Conservation (phyloP, 345 rosid genomes). For the Cochlearia excelsa region DNA sequence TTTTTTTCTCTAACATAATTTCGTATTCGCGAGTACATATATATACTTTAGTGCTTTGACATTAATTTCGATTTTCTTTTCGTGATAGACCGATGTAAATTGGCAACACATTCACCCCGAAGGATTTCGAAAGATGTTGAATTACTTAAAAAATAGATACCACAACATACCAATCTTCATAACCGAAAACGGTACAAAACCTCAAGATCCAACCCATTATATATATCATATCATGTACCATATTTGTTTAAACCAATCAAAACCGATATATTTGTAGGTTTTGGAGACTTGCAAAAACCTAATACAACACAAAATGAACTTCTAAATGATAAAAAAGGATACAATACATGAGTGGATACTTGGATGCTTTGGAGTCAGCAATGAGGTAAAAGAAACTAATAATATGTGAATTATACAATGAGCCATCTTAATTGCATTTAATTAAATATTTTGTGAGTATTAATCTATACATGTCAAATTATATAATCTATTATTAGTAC, state of each 20-base stretch:
- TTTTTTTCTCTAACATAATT: no score
- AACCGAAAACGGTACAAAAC: slow-evolving; percentile 58
- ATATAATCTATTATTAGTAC: no score
- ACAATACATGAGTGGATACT: slow-evolving; percentile 9
- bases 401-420: no score
- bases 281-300: slow-evolving; percentile 38
- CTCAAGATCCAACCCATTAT: slow-evolving; percentile 8
- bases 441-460: no score
- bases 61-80: background rate
- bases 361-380: slow-evolving; percentile 45
- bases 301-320: slow-evolving; percentile 24
- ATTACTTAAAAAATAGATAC: slow-evolving; percentile 48
- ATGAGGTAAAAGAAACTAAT: slow-evolving; percentile 40
- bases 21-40: no score
- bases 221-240: background rate
- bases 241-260: background rate
- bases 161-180: slow-evolving; percentile 56
- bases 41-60: background rate
- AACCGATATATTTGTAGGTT: slow-evolving; percentile 35
- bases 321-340: slow-evolving; percentile 51
- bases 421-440: no score
- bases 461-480: no score
- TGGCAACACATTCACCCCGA: slow-evolving; percentile 55
- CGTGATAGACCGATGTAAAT: slow-evolving; percentile 45
- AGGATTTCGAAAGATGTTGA: slow-evolving; percentile 48